Conservation (phyloP, 106 monocot genomes). For the Gastrodia elata region DNA sequence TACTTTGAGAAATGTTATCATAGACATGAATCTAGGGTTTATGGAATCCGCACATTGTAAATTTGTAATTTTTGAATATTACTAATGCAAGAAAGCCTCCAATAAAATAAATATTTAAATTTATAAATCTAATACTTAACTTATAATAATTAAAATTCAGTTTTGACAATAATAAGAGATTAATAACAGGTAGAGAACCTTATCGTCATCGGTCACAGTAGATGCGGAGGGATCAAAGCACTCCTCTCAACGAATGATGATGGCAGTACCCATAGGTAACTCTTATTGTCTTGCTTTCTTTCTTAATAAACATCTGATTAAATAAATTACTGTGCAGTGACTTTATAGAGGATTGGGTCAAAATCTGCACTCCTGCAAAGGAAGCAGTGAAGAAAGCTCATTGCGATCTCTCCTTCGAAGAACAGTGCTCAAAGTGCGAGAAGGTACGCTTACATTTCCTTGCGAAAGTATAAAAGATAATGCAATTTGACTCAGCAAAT, state of each 20-base stretch:
- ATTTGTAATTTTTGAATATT: too few relatives aligned
- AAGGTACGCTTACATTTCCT: conserved; percentile 16
- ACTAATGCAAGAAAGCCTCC: too few relatives aligned
- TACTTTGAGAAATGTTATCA: too few relatives aligned
- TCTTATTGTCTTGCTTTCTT: too few relatives aligned
- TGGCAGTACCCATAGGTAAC: conserved; percentile 45
- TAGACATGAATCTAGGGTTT: too few relatives aligned
- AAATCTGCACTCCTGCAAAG: conserved; percentile 52
- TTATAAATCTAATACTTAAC: too few relatives aligned
- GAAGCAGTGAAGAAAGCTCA: conserved; percentile 31
- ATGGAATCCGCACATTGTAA: too few relatives aligned
- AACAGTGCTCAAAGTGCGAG: conserved; percentile 69
- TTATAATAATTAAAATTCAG: too few relatives aligned
- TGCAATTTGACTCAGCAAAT: too few relatives aligned
- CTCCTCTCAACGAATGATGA: conserved; percentile 69
- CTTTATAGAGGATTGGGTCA: conserved; percentile 85
- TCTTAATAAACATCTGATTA: background rate
- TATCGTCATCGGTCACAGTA: conserved; percentile 83
- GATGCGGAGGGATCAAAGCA: conserved; percentile 89
- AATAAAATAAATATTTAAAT: too few relatives aligned
- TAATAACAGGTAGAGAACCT: conserved; percentile 58
- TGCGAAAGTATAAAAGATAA: background rate
- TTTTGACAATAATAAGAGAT: background rate
- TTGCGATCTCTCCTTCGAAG: conserved; percentile 29
- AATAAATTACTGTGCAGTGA: conserved; percentile 19